Evolutionary conservation across 2,329 filamentous ascomycete genomes (phyloP).

Genomic region (Xylariaceae sp.): DNA sequence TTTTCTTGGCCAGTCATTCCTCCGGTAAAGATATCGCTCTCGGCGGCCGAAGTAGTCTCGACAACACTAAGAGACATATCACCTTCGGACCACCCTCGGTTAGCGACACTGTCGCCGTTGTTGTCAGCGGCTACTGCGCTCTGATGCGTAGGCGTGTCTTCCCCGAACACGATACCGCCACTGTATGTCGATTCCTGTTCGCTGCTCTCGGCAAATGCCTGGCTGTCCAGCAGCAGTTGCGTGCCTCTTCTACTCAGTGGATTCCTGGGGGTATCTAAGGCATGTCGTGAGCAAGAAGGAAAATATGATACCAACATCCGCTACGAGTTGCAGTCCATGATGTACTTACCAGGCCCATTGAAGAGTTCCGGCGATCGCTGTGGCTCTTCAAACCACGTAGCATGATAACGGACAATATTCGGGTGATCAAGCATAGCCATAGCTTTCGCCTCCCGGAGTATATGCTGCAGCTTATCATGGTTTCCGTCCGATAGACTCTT

Average conservation of each 20-base stretch:
- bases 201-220: conserved; percentile 14
- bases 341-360: conserved; percentile 10
- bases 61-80: conserved; percentile 30
- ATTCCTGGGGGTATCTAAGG: conserved; percentile 1
- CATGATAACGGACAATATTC: conserved; percentile 33
- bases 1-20: conserved; percentile 29
- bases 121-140: not conserved
- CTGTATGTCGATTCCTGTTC: conserved; percentile 11
- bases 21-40: conserved; percentile 30
- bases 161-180: conserved; percentile 23
- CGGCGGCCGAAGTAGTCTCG: conserved; percentile 18
- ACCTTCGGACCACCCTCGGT: conserved; percentile 34
- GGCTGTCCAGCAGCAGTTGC: conserved; percentile 24
- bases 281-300: not conserved
- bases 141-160: conserved; percentile 19
- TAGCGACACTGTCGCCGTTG: not conserved
- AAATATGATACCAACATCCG: not conserved
- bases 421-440: conserved; percentile 32
- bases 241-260: conserved; percentile 9
- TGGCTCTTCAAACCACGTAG: conserved; percentile 32
- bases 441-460: conserved; percentile 31
- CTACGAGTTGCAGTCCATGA: not conserved
- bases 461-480: conserved; percentile 29
- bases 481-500: conserved; percentile 28
- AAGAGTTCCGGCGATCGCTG: conserved; percentile 13